Evolutionary conservation across 2,329 filamentous ascomycete species (phyloP).

Genomic region (Aspergillus sp.): DNA sequence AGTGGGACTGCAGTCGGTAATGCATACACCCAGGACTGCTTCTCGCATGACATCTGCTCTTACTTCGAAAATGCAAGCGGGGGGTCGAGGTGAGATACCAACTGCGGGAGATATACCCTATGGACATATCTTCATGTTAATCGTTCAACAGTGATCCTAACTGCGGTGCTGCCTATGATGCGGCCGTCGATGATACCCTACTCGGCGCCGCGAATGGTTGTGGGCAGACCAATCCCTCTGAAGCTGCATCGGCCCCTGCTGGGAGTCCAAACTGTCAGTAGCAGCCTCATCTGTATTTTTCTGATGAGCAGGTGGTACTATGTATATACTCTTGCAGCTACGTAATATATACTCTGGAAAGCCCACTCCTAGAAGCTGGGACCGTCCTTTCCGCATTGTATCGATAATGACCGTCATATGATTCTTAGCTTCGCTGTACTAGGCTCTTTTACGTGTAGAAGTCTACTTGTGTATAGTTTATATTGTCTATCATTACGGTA

Average conservation of each 20-base stretch:
- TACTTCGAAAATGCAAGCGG: constrained; percentile 19
- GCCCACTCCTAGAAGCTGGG: too few species aligned
- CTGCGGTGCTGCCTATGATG: constrained; percentile 13
- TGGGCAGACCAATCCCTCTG: constrained; percentile 11
- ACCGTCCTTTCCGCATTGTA: rapidly evolving
- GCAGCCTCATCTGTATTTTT: too few species aligned
- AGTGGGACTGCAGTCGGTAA: constrained; percentile 14
- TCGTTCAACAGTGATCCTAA: constrained; percentile 8
- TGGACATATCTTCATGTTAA: background rate
- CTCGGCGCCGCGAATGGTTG: constrained; percentile 7
- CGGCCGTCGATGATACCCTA: constrained; percentile 12
- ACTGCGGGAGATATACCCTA: background rate
- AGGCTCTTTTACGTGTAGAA: too few species aligned
- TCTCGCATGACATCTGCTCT: constrained; percentile 22
- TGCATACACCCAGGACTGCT: constrained; percentile 21
- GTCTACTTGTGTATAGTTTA: rapidly evolving
- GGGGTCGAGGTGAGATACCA: constrained; percentile 9
- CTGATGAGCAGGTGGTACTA: too few species aligned
- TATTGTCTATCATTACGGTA: too few species aligned
- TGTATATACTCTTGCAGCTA: too few species aligned
- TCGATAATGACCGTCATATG: too few species aligned
- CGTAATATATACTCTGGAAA: too few species aligned
- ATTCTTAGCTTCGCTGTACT: too few species aligned
- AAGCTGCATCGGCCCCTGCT: background rate
- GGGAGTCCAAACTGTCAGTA: constrained; percentile 1